Evolutionary conservation across 768 basidiomycete genomes (phyloP).

Genomic region (Clitopilus hobsonii): DNA sequence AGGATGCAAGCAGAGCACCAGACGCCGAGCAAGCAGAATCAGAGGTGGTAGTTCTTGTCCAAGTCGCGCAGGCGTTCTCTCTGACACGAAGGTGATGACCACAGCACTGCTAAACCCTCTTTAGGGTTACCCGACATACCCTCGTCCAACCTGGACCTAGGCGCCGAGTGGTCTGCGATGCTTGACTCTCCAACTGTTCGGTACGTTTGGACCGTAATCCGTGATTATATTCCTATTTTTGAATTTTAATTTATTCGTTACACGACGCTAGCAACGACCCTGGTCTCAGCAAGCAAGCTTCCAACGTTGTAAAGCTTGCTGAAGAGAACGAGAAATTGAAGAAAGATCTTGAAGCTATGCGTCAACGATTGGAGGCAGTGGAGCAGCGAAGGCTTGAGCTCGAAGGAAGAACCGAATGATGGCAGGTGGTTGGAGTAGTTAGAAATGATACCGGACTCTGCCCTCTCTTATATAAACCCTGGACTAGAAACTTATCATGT

Average conservation of each 20-base stretch:
- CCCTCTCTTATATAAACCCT: not conserved
- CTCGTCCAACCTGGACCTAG: slow-evolving; percentile 35
- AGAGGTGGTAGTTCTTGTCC: not conserved
- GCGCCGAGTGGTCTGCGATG: slow-evolving; percentile 40
- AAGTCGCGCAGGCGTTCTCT: slow-evolving; percentile 27
- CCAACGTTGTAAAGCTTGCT: slow-evolving; percentile 71
- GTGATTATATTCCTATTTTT: slow-evolving; percentile 4
- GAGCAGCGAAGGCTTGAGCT: slow-evolving; percentile 57
- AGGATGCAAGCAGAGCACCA: not conserved
- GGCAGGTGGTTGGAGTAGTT: slow-evolving; percentile 6
- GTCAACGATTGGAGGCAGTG: slow-evolving; percentile 68
- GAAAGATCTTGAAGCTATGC: slow-evolving; percentile 71
- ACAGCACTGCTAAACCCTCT: not conserved
- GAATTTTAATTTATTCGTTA: too few relatives aligned
- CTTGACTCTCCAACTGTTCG: slow-evolving; percentile 32
- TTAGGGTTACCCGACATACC: slow-evolving; percentile 46
- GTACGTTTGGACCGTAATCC: slow-evolving; percentile 37
- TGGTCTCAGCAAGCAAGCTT: slow-evolving; percentile 53
- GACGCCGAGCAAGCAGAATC: not conserved
- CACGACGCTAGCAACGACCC: slow-evolving; percentile 15
- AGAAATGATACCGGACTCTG: not conserved
- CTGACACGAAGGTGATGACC: slow-evolving; percentile 14
- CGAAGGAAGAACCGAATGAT: slow-evolving; percentile 21
- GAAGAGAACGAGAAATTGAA: slow-evolving; percentile 79
- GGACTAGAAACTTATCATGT: not conserved